Base-by-base conservation (phyloP, 345 rosid species). In the Orychophragmus violaceus region DNA sequence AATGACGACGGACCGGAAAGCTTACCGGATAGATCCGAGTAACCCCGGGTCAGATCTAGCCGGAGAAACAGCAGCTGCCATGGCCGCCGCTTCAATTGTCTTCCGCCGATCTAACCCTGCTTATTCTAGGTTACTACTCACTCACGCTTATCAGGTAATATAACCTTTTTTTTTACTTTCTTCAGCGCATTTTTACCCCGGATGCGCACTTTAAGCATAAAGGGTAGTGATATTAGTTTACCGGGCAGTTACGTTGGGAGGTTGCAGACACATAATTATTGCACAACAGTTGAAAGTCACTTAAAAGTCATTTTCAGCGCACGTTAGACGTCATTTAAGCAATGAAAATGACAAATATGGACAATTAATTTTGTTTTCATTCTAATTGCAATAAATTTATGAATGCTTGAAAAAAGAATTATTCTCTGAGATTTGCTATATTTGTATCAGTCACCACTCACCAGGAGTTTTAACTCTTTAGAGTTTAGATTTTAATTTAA, bases 1-100 rank as follows among this genome's bases (percentile, higher is more conserved):
- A 39, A 94, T 94, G 99, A 88, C 96, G 52, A 94, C 99, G 3
- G 96, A 88, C 81, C 78, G 99, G 14, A 82, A 62, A n/a, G 99
- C 97, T 16, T 94, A 94, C 80, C 74, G 78, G 86, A 75, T 94
- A 48, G 96, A 90, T 77, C 86, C 89, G 3, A 88, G 86, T 56
- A 94, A 91, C 69, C 99, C 99, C 8, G 99, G 99, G 49, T 94
- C 99, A 42, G 99, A 94, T 78, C 97, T 94, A 4, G 95, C 99
- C 23, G 97, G 95, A 14, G 99, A 94, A 81, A 90, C 97, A 2
- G 93, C 99, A 9, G 99, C 99, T 9, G 96, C 99, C 3, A 87
- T 94, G 99, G 99, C 99, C 3, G 97, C 99, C 9, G 96, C 99
- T 23, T 87, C 99, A 24, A 81, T 94, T 7, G 95, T 94, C 19